These are phyloP conservation scores for Abelmoschus esculentus DNA, from an alignment of 345 rosid species.

Conservation along the genomic window DNA sequence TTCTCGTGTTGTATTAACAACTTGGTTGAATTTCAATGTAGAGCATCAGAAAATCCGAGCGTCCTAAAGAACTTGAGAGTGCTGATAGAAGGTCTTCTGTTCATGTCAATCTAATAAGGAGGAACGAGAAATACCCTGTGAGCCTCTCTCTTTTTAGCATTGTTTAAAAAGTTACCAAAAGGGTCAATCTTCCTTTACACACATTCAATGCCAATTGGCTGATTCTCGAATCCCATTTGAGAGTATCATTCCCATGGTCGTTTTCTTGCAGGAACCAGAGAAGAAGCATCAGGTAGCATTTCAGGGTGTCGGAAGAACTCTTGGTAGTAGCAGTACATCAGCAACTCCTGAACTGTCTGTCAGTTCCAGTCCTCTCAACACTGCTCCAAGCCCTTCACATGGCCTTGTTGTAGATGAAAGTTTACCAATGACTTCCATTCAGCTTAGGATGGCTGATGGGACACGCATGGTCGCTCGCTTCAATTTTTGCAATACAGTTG, in stretches of 20 bases:
- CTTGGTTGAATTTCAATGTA: no score
- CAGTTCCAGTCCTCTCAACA: not conserved
- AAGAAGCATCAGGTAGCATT: slow-evolving; percentile 28
- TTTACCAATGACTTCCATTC: slow-evolving; percentile 68
- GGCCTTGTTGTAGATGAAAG: slow-evolving; percentile 55
- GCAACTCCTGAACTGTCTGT: not conserved
- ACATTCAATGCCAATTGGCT: not conserved
- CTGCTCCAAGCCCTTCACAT: slow-evolving; percentile 1
- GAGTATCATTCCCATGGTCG: not conserved
- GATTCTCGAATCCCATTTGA: not conserved
- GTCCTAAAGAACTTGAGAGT: no score
- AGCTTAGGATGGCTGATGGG: slow-evolving; percentile 85
- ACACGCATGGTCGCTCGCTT: slow-evolving; percentile 58
- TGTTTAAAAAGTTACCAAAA: no score
- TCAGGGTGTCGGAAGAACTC: not conserved
- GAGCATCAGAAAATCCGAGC: no score
- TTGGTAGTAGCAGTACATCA: not conserved
- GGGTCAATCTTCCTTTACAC: not conserved
- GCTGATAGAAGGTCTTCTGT: no score
- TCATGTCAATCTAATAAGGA: no score
- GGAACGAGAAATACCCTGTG: no score
- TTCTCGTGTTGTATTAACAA: no score
- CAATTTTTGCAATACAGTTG: slow-evolving; percentile 67
- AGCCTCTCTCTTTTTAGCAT: no score
- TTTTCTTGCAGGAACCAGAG: slow-evolving; percentile 56